Percentiles rank a stretch among this genome's conserved stretches.
These are phyloP conservation scores for Colletotrichum acutatum DNA, from an alignment of 2,329 filamentous ascomycete species.

Conservation along the genomic window DNA sequence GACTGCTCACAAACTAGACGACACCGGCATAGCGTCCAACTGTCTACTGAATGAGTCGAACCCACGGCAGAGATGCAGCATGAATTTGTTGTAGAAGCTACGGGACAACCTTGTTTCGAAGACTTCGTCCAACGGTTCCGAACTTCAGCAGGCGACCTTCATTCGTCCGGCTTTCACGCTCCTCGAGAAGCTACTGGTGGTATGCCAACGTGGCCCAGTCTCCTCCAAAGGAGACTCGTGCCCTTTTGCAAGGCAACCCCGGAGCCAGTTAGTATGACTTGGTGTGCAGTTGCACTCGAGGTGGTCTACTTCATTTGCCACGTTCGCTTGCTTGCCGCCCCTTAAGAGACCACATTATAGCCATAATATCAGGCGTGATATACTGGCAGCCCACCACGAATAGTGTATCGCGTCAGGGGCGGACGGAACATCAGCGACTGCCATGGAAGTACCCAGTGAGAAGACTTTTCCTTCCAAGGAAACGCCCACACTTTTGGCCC, in stretches of 20 bases:
- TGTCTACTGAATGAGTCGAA: background rate
- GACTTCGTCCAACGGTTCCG: background rate
- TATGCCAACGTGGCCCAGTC: background rate
- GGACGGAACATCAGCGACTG: background rate
- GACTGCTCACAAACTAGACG: background rate
- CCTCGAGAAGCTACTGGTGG: background rate
- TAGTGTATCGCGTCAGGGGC: constrained; percentile 6
- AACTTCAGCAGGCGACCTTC: background rate
- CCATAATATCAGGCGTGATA: constrained; percentile 18
- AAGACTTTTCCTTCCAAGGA: background rate
- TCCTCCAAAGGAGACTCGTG: background rate
- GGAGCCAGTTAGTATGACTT: background rate
- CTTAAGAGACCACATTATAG: constrained; percentile 24
- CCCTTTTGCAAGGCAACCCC: background rate
- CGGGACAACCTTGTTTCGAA: background rate
- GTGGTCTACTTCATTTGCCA: constrained; percentile 22
- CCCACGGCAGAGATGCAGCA: background rate
- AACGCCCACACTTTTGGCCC: background rate
- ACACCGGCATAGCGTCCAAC: background rate
- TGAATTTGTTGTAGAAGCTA: background rate
- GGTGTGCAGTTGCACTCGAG: background rate
- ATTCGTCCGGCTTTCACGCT: background rate
- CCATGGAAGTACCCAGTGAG: constrained; percentile 2
- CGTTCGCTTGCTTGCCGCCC: constrained; percentile 1
- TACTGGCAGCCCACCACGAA: constrained; percentile 20